Conservation (phyloP, 345 rosid species). For the Brassica carinata region DNA sequence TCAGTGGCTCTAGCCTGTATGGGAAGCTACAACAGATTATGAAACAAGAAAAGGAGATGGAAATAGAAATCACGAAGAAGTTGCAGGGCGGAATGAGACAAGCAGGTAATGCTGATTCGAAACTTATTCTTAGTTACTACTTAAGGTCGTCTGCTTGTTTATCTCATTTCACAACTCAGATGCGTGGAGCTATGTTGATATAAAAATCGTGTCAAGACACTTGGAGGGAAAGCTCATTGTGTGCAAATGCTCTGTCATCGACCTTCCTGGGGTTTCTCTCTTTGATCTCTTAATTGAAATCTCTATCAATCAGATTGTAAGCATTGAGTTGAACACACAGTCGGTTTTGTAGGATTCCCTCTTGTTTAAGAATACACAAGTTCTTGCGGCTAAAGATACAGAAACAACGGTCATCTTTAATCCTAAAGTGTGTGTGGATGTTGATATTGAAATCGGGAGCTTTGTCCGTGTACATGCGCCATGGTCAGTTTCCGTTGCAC, state of each 20-base stretch:
- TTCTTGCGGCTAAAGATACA: conserved; percentile 36
- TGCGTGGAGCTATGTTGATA: conserved; percentile 46
- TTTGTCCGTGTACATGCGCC: conserved; percentile 62
- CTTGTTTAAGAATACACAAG: conserved; percentile 36
- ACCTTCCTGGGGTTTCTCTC: conserved; percentile 56
- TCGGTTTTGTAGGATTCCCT: conserved; percentile 46
- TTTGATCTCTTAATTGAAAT: neutral
- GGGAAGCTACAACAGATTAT: conserved; percentile 74
- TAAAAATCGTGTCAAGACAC: conserved; percentile 63
- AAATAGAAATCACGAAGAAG: conserved; percentile 49
- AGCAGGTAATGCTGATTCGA: conserved; percentile 40
- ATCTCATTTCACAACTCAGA: conserved; percentile 45
- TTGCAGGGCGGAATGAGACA: conserved; percentile 44
- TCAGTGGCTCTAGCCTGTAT: conserved; percentile 61
- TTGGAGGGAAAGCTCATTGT: conserved; percentile 79
- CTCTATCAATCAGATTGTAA: conserved; percentile 1
- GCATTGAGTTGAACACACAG: conserved; percentile 9
- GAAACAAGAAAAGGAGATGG: conserved; percentile 72
- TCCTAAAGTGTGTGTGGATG: conserved; percentile 70
- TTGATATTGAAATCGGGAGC: conserved; percentile 80
- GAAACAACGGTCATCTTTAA: conserved; percentile 63
- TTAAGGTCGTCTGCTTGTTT: conserved; percentile 14
- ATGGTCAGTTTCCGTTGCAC: conserved; percentile 59
- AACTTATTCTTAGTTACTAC: neutral
- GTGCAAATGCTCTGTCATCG: conserved; percentile 56